Conservation (phyloP, 106 monocot genomes). For the Platanthera guangdongensis region DNA sequence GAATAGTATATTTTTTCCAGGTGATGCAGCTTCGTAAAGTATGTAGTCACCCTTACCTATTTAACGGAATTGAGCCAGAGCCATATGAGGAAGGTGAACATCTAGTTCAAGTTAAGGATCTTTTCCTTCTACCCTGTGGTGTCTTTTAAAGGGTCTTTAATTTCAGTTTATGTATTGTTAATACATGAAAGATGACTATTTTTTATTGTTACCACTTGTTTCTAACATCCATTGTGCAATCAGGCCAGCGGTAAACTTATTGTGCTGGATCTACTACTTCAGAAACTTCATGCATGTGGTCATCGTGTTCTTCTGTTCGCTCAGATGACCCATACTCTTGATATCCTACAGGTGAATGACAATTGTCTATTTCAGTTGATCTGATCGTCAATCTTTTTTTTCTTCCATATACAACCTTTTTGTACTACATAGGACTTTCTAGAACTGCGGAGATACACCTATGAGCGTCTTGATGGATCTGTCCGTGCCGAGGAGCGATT, state of each 20-base stretch:
- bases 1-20: slow-evolving; percentile 27
- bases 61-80: slow-evolving; percentile 95
- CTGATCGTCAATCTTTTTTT: not conserved
- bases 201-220: not conserved
- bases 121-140: not conserved
- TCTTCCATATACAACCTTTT: not conserved
- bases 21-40: slow-evolving; percentile 93
- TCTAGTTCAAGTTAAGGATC: slow-evolving; percentile 53
- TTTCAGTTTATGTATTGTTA: not conserved
- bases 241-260: slow-evolving; percentile 94
- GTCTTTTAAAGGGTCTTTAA: not conserved
- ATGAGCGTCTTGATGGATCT: slow-evolving; percentile 97
- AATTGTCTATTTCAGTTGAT: not conserved
- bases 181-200: not conserved
- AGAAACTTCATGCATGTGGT: slow-evolving; percentile 53
- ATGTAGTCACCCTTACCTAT: slow-evolving; percentile 96
- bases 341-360: slow-evolving; percentile 80
- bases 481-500: slow-evolving; percentile 98
- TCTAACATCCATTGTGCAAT: slow-evolving; percentile 2
- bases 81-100: slow-evolving; percentile 98
- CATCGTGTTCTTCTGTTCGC: slow-evolving; percentile 89
- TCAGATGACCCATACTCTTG: slow-evolving; percentile 98
- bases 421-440: slow-evolving; percentile 60
- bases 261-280: slow-evolving; percentile 70
- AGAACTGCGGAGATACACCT: slow-evolving; percentile 82